Evolutionary conservation across 1,284 basidiomycete genomes (phyloP).

Genomic region (Ustilago hordei): DNA sequence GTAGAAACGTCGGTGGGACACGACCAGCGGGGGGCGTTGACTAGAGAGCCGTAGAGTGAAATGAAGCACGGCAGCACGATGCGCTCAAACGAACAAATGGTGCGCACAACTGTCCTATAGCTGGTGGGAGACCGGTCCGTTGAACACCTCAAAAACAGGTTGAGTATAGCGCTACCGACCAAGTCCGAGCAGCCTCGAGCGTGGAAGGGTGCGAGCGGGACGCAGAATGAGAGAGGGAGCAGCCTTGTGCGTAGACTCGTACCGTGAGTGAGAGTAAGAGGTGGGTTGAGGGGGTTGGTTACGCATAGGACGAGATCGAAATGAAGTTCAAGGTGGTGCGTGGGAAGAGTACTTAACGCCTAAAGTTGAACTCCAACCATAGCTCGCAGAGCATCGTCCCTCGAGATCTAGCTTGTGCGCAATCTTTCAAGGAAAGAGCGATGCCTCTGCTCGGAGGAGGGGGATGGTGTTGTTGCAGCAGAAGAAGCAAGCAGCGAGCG

Average conservation of each 20-base stretch:
- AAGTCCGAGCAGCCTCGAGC: background rate
- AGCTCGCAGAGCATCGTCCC: background rate
- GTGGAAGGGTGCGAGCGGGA: background rate
- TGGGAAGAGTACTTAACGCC: conserved; percentile 6
- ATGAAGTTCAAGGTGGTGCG: conserved; percentile 5
- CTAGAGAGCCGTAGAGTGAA: background rate
- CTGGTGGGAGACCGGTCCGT: conserved; percentile 17
- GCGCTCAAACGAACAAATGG: background rate
- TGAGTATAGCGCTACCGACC: background rate
- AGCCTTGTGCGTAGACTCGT: background rate
- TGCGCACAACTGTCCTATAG: conserved; percentile 5
- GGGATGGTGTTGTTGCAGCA: background rate
- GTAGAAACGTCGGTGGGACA: background rate
- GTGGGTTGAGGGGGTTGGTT: background rate
- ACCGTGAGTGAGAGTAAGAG: background rate
- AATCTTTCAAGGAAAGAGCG: background rate
- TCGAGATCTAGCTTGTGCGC: conserved; percentile 1
- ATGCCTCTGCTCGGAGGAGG: background rate
- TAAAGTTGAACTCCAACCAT: background rate
- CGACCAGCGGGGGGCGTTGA: conserved; percentile 6
- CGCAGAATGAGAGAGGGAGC: background rate
- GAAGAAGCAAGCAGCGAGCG: background rate
- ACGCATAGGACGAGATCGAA: background rate
- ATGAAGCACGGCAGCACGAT: conserved; percentile 3
- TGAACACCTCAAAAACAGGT: background rate